Evolutionary conservation across 2,329 filamentous ascomycete species (phyloP).

Genomic region (Pseudogymnoascus sp.): DNA sequence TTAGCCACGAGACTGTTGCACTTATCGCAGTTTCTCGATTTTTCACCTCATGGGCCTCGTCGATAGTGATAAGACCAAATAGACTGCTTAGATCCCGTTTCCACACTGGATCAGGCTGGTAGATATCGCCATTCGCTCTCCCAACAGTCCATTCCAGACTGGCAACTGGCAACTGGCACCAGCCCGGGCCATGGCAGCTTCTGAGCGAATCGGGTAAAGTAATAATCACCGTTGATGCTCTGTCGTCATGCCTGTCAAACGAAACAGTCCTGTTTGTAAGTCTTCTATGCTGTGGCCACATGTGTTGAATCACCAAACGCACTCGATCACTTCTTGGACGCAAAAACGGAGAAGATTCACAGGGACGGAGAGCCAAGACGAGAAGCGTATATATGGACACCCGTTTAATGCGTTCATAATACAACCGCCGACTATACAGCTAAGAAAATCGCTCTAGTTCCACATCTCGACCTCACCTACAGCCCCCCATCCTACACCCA

Average conservation of each 20-base stretch:
- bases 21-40: no score
- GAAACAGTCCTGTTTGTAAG: neutral
- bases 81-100: no score
- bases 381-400: constrained; percentile 5
- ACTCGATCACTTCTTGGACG: neutral
- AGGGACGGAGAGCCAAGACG: neutral
- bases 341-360: neutral
- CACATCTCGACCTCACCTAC: constrained; percentile 3
- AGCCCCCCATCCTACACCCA: neutral
- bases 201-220: neutral
- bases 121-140: no score
- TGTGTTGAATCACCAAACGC: neutral
- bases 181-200: neutral
- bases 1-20: no score
- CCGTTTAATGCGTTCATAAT: constrained; percentile 5
- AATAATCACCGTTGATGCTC: neutral
- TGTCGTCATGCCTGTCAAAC: neutral
- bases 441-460: constrained; percentile 8
- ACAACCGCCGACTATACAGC: constrained; percentile 4
- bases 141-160: no score
- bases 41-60: no score
- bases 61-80: no score
- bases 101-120: no score
- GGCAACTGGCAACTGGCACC: no score
- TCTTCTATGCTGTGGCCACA: neutral